Base-by-base conservation (phyloP, 768 basidiomycete species). In the Hygrocybe coccinea region DNA sequence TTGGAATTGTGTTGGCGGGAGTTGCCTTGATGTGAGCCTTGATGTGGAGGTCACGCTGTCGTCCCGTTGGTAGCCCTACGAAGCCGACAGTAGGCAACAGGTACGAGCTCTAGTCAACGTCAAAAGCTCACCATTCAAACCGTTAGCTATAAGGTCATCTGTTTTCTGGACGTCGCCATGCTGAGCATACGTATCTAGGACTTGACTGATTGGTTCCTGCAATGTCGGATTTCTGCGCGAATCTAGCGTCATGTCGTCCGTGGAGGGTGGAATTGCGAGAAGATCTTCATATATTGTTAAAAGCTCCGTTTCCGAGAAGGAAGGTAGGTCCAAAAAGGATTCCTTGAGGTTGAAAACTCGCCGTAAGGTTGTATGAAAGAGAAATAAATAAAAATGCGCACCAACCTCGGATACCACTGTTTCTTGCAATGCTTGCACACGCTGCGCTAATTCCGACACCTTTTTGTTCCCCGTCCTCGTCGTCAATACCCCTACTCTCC, bases 21-120 rank as follows among this genome's bases (percentile, higher is more conserved):
- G 77, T 68, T 1, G 81, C 71, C 38, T 73, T 74, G 34, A 93
- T 69, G 63, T 89, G 79, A 0, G 84, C 76, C 65, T 84, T 84
- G 57, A 95, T 70, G 58, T 93, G 86, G 14, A 90, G 76, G 62
- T 91, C 83, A 2, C 83, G 81, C 59, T 89, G 87, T 15, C 58
- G 65, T 36, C 79, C 79, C 0, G 78, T 82, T 25, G 79, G 83
- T 10, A 66, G 51, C 9, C 59, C 73, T 76, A 21, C 17, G 8
- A 14, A 54, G n/a, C 15, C 33, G 29, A 29, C 8, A 29, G 29
- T 29, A 60, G 38, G 33, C 35, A 17, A 48, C n/a, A 15, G 57
- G 53, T 9, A n/a, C 38, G 44, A 35, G 2, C 15, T n/a, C 29
- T 12, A 19, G 33, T 1, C 12, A 39, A 15, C 24, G 37, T 15